A percentile compares a stretch with the other conserved stretches of the same genome.
These are phyloP conservation scores for Biscogniauxia mediterranea DNA, from an alignment of 2,329 filamentous ascomycete genomes.

Conservation along the genomic window DNA sequence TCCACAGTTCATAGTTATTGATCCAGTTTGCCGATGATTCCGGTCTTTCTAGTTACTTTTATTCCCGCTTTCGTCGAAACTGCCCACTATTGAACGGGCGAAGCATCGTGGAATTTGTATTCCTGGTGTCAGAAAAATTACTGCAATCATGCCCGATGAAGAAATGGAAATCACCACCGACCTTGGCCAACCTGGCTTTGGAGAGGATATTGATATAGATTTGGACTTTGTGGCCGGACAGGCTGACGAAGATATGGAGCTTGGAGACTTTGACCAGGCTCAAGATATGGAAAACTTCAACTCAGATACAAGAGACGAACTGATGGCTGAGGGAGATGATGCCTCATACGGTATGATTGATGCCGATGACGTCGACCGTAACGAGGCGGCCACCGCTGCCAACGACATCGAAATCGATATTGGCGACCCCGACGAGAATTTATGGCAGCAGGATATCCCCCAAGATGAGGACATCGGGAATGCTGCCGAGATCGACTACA, in stretches of 20 bases:
- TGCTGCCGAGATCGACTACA: constrained; percentile 25
- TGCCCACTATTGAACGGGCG: background rate
- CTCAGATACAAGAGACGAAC: constrained; percentile 32
- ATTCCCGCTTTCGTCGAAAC: background rate
- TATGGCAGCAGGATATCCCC: constrained; percentile 26
- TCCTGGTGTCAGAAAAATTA: background rate
- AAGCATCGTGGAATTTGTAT: background rate
- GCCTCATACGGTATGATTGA: constrained; percentile 35
- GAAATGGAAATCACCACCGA: constrained; percentile 36
- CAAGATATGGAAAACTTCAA: constrained; percentile 31
- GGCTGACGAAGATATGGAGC: constrained; percentile 33
- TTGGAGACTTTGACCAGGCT: constrained; percentile 31
- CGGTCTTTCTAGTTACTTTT: background rate
- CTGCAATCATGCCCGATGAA: constrained; percentile 30
- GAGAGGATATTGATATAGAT: constrained; percentile 36
- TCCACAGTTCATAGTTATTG: background rate
- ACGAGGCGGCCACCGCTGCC: constrained; percentile 18
- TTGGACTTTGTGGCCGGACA: constrained; percentile 32
- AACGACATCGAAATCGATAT: constrained; percentile 35
- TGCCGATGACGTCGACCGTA: constrained; percentile 29
- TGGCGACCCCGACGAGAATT: constrained; percentile 25
- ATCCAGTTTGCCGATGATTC: background rate
- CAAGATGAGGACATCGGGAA: constrained; percentile 13
- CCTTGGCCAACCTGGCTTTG: constrained; percentile 28
- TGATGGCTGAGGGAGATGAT: constrained; percentile 35